Base-by-base conservation (phyloP, 2,329 filamentous ascomycete species). In the Chrysoporthe cubensis region DNA sequence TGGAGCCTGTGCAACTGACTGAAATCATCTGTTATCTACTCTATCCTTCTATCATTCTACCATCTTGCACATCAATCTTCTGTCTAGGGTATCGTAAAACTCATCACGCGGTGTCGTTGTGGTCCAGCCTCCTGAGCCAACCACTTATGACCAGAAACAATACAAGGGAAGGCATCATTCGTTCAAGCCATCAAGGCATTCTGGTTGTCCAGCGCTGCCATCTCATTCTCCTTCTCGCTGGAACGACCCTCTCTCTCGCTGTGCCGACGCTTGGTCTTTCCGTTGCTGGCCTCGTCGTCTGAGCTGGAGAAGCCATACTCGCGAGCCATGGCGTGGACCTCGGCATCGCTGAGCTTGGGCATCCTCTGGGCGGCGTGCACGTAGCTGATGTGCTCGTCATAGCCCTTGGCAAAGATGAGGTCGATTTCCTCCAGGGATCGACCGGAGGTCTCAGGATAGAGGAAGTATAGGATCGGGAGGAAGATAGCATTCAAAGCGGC, bases 371-470 rank as follows among this genome's bases (percentile, higher is more conserved):
- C 66, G 11, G 68, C 66, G 40, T 66, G 42, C 21, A 70, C 68
- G 43, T 66, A 68, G 62, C 44, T 56, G 46, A 68, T 66, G 4
- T 68, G 43, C 63, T 70, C 68, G 46, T 63, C 60, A 46, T 54
- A 50, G 18, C 66, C 68, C 68, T 70, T 70, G 60, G 68, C 64
- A 40, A 79, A 79, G 50, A 79, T 75, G 7, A 73, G 57, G 66
- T 91, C 88, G 75, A 90, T 85, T 72, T 91, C 88, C 75, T 91
- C 89, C 1, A 90, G 80, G 1, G 82, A 83, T 52, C 83, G 82
- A 70, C 74, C 73, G 68, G 80, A 78, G 0, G 83, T 84, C 68
- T 84, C 82, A 0, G 81, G 81, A 66, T 83, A 84, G 70, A 83
- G 77, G 69, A 84, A 77, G 73, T 83, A 84, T 4, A 85, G 82